Percentiles rank a stretch among this genome's conserved stretches.
Conservation (phyloP, 768 basidiomycete species). For the Termitomyces sp. region DNA sequence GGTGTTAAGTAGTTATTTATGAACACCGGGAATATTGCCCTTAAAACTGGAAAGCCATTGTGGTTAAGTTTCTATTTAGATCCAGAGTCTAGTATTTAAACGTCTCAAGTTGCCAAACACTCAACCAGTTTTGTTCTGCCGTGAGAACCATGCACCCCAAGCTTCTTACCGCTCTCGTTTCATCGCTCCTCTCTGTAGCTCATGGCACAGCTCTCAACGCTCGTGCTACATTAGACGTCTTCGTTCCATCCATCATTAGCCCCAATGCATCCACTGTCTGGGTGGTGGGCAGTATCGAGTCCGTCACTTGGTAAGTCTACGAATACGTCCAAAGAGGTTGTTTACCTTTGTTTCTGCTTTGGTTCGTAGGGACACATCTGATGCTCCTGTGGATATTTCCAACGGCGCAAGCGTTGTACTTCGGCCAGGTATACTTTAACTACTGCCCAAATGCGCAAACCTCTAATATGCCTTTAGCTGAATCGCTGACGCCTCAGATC, state of each 20-base stretch:
- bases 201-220: constrained; percentile 11
- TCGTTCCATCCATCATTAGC: constrained; percentile 19
- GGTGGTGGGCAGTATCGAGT: constrained; percentile 18
- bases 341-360: not conserved
- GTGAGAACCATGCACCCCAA: constrained; percentile 4
- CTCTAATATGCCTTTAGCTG: not conserved
- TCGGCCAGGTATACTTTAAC: constrained; percentile 20
- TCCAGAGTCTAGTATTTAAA: not conserved
- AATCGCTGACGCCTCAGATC: not conserved
- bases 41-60: not conserved
- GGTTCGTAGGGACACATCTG: constrained; percentile 29
- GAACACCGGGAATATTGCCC: too few relatives aligned
- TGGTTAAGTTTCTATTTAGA: not conserved
- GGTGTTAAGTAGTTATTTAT: too few relatives aligned
- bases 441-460: not conserved
- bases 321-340: not conserved
- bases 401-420: constrained; percentile 26
- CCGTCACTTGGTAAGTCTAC: constrained; percentile 23
- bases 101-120: not conserved
- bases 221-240: constrained; percentile 21
- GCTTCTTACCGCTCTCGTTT: constrained; percentile 15
- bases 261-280: constrained; percentile 21
- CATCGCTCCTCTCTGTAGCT: constrained; percentile 17
- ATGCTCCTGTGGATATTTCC: constrained; percentile 33
- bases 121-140: too few relatives aligned